Evolutionary conservation across 306 rosid species (phyloP).

Genomic region (Cucurbita ficifolia): DNA sequence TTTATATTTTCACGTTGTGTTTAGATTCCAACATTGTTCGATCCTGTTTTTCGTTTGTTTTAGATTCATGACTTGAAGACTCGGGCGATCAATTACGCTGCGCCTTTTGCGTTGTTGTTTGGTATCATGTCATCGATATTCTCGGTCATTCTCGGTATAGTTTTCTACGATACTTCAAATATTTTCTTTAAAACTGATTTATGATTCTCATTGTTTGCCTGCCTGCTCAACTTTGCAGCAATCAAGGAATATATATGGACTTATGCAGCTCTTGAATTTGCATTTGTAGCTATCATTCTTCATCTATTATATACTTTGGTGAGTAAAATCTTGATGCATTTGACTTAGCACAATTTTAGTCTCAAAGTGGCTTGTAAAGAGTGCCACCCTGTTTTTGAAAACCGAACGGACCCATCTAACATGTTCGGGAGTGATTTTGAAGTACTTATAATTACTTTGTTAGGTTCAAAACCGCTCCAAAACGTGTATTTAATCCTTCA

Average conservation of each 20-base stretch:
- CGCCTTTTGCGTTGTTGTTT: conserved; percentile 78
- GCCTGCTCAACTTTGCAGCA: conserved; percentile 37
- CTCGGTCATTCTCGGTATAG: conserved; percentile 64
- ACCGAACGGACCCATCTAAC: too few species aligned
- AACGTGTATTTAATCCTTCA: too few species aligned
- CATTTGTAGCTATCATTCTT: conserved; percentile 63
- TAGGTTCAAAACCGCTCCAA: too few species aligned
- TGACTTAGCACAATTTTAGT: neutral
- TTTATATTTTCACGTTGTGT: neutral
- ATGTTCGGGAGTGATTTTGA: too few species aligned
- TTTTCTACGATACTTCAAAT: neutral
- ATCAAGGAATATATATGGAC: conserved; percentile 94
- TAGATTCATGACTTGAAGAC: conserved; percentile 79
- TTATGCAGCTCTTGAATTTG: conserved; percentile 92
- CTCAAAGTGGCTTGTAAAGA: neutral
- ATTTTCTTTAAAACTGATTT: neutral
- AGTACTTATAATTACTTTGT: too few species aligned
- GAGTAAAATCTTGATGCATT: conserved; percentile 18
- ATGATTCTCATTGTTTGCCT: neutral
- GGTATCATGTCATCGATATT: conserved; percentile 71
- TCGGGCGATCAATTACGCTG: conserved; percentile 62
- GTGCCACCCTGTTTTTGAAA: neutral
- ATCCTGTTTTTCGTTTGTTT: neutral
- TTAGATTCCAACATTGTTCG: neutral
- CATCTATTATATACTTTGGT: conserved; percentile 65